Conservation (phyloP, 306 rosid genomes). For the Sindora glabra region DNA sequence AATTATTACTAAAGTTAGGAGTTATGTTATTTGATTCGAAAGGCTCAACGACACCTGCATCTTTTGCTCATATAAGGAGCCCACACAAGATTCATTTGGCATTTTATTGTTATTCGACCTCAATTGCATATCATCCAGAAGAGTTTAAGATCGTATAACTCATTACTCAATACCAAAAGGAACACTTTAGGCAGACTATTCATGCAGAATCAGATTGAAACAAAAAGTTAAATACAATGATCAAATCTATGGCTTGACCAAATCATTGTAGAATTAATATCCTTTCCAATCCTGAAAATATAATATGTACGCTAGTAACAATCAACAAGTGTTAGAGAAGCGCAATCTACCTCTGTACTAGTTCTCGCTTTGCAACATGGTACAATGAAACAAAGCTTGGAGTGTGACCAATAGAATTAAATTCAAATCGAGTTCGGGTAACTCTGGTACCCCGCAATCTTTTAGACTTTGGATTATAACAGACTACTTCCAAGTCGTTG, state of each 20-base stretch:
- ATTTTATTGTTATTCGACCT: too few relatives aligned
- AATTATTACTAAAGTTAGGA: too few relatives aligned
- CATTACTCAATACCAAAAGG: background rate
- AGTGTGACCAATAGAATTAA: background rate
- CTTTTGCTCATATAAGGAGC: too few relatives aligned
- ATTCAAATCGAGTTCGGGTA: background rate
- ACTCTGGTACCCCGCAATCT: background rate
- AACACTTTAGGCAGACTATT: too few relatives aligned
- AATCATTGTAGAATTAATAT: background rate
- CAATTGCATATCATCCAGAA: background rate
- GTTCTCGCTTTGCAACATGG: background rate
- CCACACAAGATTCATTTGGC: too few relatives aligned
- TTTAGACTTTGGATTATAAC: background rate
- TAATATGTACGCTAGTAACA: background rate
- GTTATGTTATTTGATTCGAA: background rate
- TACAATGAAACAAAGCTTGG: conserved; percentile 8
- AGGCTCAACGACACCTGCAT: background rate
- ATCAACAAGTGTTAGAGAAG: background rate
- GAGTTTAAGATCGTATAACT: background rate
- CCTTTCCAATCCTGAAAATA: background rate
- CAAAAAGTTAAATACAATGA: background rate
- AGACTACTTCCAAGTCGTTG: background rate
- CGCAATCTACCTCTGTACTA: background rate
- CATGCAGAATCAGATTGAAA: background rate
- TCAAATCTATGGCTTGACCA: background rate